phyloP scores from a whole-genome alignment of 2,329 filamentous ascomycete genomes.

The Aspergillus calidoustus region DNA sequence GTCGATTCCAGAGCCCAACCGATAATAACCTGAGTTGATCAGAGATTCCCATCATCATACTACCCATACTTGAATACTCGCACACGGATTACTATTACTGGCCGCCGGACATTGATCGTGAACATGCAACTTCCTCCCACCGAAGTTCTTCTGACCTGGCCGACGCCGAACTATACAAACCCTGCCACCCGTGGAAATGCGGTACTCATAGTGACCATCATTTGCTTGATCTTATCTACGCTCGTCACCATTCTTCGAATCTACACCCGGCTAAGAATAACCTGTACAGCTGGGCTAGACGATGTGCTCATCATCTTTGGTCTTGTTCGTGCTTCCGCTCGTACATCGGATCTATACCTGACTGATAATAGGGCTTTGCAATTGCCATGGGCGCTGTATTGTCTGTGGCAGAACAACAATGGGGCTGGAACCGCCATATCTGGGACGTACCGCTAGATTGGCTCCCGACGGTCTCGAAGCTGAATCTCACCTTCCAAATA shows the following conservation, averaged over 20 bases:
- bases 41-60: not conserved
- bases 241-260: slow-evolving; percentile 50
- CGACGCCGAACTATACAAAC: slow-evolving; percentile 53
- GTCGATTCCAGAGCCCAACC: slow-evolving; percentile 13
- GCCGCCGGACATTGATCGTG: slow-evolving; percentile 5
- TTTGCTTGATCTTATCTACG: slow-evolving; percentile 46
- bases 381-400: slow-evolving; percentile 41
- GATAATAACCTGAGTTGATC: not conserved
- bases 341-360: not conserved
- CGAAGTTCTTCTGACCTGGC: slow-evolving; percentile 51
- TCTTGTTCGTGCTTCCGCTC: slow-evolving; percentile 36
- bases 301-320: slow-evolving; percentile 52
- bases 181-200: slow-evolving; percentile 51
- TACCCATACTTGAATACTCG: not conserved
- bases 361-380: slow-evolving; percentile 34
- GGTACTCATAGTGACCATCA: slow-evolving; percentile 47
- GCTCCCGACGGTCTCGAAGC: slow-evolving; percentile 38
- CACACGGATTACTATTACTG: not conserved
- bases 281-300: slow-evolving; percentile 53
- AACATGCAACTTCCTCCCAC: slow-evolving; percentile 48
- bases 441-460: slow-evolving; percentile 44
- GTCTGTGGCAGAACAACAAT: slow-evolving; percentile 38
- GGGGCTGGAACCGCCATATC: slow-evolving; percentile 46
- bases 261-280: slow-evolving; percentile 52
- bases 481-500: slow-evolving; percentile 43